Percentiles rank a stretch among this genome's conserved stretches.
phyloP scores from a whole-genome alignment of 2,329 filamentous ascomycete species.

The Metarhizium guizhouense region DNA sequence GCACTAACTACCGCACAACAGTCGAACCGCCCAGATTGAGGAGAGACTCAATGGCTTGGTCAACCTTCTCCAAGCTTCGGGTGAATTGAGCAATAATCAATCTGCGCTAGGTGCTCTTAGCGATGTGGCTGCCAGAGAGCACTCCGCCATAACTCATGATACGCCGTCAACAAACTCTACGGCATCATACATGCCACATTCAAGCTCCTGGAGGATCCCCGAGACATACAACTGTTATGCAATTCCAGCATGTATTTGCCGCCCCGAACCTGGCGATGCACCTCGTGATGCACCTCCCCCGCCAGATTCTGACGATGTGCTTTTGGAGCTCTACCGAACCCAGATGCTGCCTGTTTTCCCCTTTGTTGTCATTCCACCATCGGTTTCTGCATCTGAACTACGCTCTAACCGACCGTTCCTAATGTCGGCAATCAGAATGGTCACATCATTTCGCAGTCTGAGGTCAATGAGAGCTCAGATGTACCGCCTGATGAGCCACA shows the following conservation, averaged over 20 bases:
- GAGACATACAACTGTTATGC: slow-evolving; percentile 36
- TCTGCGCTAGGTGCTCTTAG: slow-evolving; percentile 17
- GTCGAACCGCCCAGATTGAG: slow-evolving; percentile 40
- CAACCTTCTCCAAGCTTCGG: slow-evolving; percentile 35
- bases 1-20: slow-evolving; percentile 13
- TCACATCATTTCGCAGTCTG: slow-evolving; percentile 37
- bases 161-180: slow-evolving; percentile 13
- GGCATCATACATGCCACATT: slow-evolving; percentile 6
- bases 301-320: slow-evolving; percentile 35
- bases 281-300: slow-evolving; percentile 28
- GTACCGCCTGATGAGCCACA: slow-evolving; percentile 34
- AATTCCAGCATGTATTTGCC: slow-evolving; percentile 38
- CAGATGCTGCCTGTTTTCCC: slow-evolving; percentile 35
- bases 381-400: slow-evolving; percentile 26
- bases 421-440: slow-evolving; percentile 40
- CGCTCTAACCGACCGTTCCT: slow-evolving; percentile 35
- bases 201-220: slow-evolving; percentile 25
- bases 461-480: slow-evolving; percentile 41
- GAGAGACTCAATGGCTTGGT: slow-evolving; percentile 40
- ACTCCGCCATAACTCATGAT: slow-evolving; percentile 14
- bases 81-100: slow-evolving; percentile 22
- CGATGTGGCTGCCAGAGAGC: slow-evolving; percentile 18
- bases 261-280: slow-evolving; percentile 28
- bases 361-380: slow-evolving; percentile 34
- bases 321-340: slow-evolving; percentile 34